Percentiles rank a stretch among this genome's conserved stretches.
phyloP scores from a whole-genome alignment of 208 protist species.

The Tritrichomonas foetus region DNA sequence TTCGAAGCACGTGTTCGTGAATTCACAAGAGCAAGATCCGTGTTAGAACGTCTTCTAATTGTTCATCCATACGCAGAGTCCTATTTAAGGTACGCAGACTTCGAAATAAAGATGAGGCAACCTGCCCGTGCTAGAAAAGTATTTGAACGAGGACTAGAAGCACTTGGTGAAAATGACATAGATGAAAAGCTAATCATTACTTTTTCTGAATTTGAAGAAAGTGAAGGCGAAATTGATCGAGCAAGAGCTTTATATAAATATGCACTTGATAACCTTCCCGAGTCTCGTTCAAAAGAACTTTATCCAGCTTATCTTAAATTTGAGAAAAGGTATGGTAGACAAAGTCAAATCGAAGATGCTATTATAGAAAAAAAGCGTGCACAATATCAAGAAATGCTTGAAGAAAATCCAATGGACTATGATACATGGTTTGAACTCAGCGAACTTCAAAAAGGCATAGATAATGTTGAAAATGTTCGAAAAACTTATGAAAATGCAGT shows the following conservation, averaged over 20 bases:
- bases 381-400: neutral
- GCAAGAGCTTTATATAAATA: constrained; percentile 3
- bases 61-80: neutral
- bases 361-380: constrained; percentile 19
- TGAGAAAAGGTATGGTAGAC: neutral
- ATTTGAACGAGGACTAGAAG: neutral
- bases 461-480: neutral
- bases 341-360: constrained; percentile 15
- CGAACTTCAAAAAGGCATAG: neutral
- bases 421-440: constrained; percentile 35
- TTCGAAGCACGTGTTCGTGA: neutral
- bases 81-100: constrained; percentile 23
- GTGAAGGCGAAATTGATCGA: constrained; percentile 10
- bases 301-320: constrained; percentile 26
- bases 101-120: neutral
- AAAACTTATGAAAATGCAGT: neutral
- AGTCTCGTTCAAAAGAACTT: neutral
- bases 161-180: neutral
- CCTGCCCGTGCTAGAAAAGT: neutral
- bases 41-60: constrained; percentile 25
- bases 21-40: neutral
- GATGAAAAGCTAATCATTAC: neutral
- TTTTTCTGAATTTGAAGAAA: constrained; percentile 31
- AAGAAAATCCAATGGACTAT: neutral
- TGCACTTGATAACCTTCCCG: neutral